Evolutionary conservation across 2,329 filamentous ascomycete genomes (phyloP).

Genomic region (Chrysoporthe deuterocubensis): DNA sequence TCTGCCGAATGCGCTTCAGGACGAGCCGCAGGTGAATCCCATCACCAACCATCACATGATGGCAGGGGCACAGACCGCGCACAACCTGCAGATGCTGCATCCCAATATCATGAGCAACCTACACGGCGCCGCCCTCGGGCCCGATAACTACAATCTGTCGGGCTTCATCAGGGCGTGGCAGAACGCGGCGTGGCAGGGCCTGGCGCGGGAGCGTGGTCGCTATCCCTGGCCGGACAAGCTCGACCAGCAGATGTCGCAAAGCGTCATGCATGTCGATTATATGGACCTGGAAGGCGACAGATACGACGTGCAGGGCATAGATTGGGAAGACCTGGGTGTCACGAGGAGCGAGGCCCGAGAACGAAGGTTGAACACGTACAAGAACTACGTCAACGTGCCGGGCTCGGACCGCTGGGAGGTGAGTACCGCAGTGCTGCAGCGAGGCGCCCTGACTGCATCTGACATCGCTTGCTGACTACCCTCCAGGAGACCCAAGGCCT

Average conservation of each 20-base stretch:
- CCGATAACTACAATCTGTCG: slow-evolving; percentile 53
- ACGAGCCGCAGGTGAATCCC: not conserved
- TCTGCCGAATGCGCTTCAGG: not conserved
- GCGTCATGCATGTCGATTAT: slow-evolving; percentile 38
- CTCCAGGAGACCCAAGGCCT: slow-evolving; percentile 36
- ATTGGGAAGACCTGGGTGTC: slow-evolving; percentile 60
- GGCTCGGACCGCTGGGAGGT: slow-evolving; percentile 54
- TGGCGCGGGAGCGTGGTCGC: slow-evolving; percentile 35
- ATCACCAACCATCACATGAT: not conserved
- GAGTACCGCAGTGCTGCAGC: slow-evolving; percentile 39
- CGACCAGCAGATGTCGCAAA: slow-evolving; percentile 32
- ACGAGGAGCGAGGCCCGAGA: slow-evolving; percentile 53
- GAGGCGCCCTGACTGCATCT: slow-evolving; percentile 1
- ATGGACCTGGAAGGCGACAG: slow-evolving; percentile 57
- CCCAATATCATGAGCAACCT: slow-evolving; percentile 40
- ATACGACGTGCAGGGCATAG: slow-evolving; percentile 63
- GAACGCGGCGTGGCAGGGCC: slow-evolving; percentile 33
- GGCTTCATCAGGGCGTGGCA: slow-evolving; percentile 58
- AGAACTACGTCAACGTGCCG: slow-evolving; percentile 60
- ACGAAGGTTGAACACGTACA: slow-evolving; percentile 53
- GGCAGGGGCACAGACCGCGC: not conserved
- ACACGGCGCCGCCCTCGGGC: slow-evolving; percentile 45
- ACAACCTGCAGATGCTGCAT: slow-evolving; percentile 30
- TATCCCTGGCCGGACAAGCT: slow-evolving; percentile 41
- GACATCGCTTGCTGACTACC: not conserved